Conservation (phyloP, 306 rosid species). For the Luffa acutangula region DNA sequence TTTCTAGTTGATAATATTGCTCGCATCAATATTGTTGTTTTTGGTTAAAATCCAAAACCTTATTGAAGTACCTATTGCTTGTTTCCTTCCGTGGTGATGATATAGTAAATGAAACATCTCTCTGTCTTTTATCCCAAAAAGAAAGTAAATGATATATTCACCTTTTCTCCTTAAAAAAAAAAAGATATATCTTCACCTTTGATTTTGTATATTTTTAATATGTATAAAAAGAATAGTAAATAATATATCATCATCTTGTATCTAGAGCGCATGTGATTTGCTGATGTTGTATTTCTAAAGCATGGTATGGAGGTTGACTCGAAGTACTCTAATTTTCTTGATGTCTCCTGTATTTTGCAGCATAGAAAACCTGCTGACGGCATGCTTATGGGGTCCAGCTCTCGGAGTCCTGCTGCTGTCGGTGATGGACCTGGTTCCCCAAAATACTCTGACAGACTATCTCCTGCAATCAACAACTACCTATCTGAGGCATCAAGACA, state of each 20-base stretch:
- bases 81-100: not conserved
- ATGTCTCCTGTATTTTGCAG: slow-evolving; percentile 35
- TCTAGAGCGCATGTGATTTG: not conserved
- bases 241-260: not conserved
- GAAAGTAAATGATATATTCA: too few relatives aligned
- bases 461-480: slow-evolving; percentile 93
- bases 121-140: not conserved
- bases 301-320: not conserved
- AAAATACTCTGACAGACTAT: slow-evolving; percentile 90
- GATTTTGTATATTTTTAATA: not conserved
- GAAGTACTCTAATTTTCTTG: not conserved
- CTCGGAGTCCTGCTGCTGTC: slow-evolving; percentile 85
- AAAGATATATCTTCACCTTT: not conserved
- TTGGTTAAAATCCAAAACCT: not conserved
- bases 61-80: not conserved
- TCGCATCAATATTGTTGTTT: not conserved
- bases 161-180: not conserved
- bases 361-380: slow-evolving; percentile 93
- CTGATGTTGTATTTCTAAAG: not conserved
- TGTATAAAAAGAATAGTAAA: not conserved
- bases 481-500: slow-evolving; percentile 96
- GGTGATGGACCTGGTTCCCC: slow-evolving; percentile 90
- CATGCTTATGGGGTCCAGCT: slow-evolving; percentile 85
- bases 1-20: not conserved
- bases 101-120: not conserved